These are phyloP conservation scores for Mycena galericulata DNA, from an alignment of 768 basidiomycete species.

Conservation along the genomic window DNA sequence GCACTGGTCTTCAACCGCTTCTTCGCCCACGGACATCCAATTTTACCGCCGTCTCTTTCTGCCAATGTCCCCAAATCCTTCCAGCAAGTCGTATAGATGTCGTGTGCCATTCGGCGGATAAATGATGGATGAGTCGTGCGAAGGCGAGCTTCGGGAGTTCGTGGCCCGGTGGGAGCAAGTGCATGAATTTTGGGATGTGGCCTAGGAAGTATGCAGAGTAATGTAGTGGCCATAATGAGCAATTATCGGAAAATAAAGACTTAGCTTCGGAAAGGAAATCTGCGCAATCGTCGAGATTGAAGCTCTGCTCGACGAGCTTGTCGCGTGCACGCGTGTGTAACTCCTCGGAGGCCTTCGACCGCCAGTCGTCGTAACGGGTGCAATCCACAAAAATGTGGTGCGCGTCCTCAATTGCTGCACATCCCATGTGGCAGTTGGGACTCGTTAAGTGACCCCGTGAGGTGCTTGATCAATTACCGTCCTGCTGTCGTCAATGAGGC, in stretches of 20 bases:
- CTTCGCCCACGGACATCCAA: no score
- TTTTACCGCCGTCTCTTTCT: background rate
- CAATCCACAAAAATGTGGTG: conserved; percentile 12
- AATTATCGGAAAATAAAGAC: background rate
- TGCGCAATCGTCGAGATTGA: background rate
- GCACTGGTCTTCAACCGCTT: no score
- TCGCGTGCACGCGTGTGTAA: no score
- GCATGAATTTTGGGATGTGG: conserved; percentile 6
- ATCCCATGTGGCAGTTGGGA: conserved; percentile 11
- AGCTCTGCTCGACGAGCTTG: background rate
- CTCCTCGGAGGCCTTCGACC: background rate
- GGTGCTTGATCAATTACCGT: background rate
- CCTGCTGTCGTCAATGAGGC: background rate
- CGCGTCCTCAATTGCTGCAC: background rate
- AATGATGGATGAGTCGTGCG: background rate
- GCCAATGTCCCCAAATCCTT: background rate
- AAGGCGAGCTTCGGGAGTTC: background rate
- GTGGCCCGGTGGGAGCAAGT: no score
- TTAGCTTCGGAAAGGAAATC: conserved; percentile 1
- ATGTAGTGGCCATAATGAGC: background rate
- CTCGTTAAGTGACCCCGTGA: background rate
- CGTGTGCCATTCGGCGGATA: background rate
- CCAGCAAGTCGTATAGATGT: background rate
- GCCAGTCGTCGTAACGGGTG: background rate
- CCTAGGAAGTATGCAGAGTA: background rate